phyloP scores from a whole-genome alignment of 768 basidiomycete species.

The Trichaptum fuscoviolaceum region DNA sequence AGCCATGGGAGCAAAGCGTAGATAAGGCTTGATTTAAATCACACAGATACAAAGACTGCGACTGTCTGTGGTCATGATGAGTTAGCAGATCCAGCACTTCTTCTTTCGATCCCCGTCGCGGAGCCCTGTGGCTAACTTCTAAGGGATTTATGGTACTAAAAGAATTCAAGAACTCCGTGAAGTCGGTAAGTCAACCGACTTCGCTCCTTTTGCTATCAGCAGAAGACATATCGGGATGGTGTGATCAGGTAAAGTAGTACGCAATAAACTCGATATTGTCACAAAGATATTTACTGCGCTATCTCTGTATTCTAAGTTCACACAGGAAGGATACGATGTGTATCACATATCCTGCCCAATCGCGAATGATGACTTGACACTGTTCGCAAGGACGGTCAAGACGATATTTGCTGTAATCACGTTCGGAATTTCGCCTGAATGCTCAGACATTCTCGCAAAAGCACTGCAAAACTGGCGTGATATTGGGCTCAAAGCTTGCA shows the following conservation, averaged over 20 bases:
- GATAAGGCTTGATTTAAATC: constrained; percentile 1
- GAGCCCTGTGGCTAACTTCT: constrained; percentile 1
- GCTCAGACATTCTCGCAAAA: neutral
- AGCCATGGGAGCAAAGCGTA: neutral
- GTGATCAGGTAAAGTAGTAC: constrained; percentile 27
- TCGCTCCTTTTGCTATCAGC: constrained; percentile 26
- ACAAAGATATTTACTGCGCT: neutral
- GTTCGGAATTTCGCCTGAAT: neutral
- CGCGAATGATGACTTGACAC: constrained; percentile 6
- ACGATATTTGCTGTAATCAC: constrained; percentile 3
- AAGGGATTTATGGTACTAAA: neutral
- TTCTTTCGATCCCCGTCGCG: constrained; percentile 7
- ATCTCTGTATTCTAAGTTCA: constrained; percentile 19
- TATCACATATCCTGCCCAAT: constrained; percentile 25
- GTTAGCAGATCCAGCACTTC: neutral
- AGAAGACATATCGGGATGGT: constrained; percentile 29
- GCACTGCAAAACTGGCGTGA: neutral
- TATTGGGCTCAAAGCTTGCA: constrained; percentile 21
- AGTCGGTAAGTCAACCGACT: constrained; percentile 25
- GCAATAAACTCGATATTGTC: neutral
- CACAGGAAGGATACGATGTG: constrained; percentile 37
- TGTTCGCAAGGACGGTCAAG: constrained; percentile 18
- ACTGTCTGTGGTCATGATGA: neutral
- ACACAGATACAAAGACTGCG: constrained; percentile 5
- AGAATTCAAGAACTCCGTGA: constrained; percentile 23